Evolutionary conservation across 1,284 basidiomycete genomes (phyloP).

Genomic region (Ustilago loliicola): DNA sequence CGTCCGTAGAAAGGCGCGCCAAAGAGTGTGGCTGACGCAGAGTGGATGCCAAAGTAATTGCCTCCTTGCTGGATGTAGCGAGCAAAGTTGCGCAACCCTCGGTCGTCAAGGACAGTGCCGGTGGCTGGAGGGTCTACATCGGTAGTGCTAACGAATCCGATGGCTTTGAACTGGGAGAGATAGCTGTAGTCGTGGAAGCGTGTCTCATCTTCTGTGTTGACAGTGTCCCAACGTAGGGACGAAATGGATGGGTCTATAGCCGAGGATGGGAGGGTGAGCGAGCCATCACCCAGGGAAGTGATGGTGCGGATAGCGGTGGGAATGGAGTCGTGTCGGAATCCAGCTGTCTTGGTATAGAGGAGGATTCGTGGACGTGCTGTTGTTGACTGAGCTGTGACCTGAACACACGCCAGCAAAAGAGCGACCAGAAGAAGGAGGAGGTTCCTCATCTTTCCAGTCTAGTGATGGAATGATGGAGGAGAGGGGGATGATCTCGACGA

Average conservation of each 20-base stretch:
- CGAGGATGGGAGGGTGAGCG: slow-evolving; percentile 75
- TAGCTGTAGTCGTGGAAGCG: slow-evolving; percentile 44
- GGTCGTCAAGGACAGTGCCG: slow-evolving; percentile 76
- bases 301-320: slow-evolving; percentile 78
- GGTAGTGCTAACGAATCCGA: slow-evolving; percentile 81
- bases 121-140: slow-evolving; percentile 72
- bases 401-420: slow-evolving; percentile 6
- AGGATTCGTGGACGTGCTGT: slow-evolving; percentile 47
- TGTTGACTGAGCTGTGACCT: neutral
- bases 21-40: slow-evolving; percentile 78
- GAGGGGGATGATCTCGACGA: too few species aligned
- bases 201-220: slow-evolving; percentile 47
- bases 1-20: slow-evolving; percentile 78
- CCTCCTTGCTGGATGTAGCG: slow-evolving; percentile 79
- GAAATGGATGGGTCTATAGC: slow-evolving; percentile 41
- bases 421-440: neutral
- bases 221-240: slow-evolving; percentile 32
- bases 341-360: slow-evolving; percentile 64
- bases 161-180: slow-evolving; percentile 52
- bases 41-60: slow-evolving; percentile 79
- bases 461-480: neutral
- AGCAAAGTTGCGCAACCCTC: slow-evolving; percentile 77
- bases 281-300: slow-evolving; percentile 73
- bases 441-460: neutral
- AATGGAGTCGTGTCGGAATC: slow-evolving; percentile 81